These are phyloP conservation scores for Salisapilia sapeloensis DNA, from an alignment of 352 stramenopile genomes.

Conservation along the genomic window DNA sequence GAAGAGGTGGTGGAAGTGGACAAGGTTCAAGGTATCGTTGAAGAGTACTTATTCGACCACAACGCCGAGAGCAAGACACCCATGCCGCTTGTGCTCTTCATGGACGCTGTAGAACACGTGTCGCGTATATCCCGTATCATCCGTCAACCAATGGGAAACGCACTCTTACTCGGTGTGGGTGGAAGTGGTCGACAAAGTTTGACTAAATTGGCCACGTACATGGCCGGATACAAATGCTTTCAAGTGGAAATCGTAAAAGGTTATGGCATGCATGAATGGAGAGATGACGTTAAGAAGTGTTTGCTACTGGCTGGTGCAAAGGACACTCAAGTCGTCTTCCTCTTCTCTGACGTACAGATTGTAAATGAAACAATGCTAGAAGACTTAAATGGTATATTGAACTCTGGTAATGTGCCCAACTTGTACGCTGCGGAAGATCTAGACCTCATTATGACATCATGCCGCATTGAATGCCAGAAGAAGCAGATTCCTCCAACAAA, in stretches of 20 bases:
- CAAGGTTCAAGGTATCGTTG: slow-evolving; percentile 71
- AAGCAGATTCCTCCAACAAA: slow-evolving; percentile 84
- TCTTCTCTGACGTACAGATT: slow-evolving; percentile 91
- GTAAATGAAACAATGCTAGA: slow-evolving; percentile 92
- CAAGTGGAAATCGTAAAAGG: slow-evolving; percentile 93
- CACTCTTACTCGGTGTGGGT: slow-evolving; percentile 83
- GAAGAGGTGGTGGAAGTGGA: slow-evolving; percentile 77
- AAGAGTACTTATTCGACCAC: slow-evolving; percentile 83
- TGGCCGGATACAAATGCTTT: slow-evolving; percentile 86
- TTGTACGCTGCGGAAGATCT: slow-evolving; percentile 86
- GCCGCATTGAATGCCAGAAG: slow-evolving; percentile 85
- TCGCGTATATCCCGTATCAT: slow-evolving; percentile 70
- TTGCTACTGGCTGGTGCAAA: slow-evolving; percentile 82
- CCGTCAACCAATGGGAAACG: slow-evolving; percentile 77
- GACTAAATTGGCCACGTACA: slow-evolving; percentile 85
- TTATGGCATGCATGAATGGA: slow-evolving; percentile 86
- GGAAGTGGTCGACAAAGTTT: slow-evolving; percentile 86
- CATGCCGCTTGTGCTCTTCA: slow-evolving; percentile 82
- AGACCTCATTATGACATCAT: slow-evolving; percentile 82
- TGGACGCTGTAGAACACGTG: slow-evolving; percentile 78
- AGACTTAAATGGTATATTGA: slow-evolving; percentile 91
- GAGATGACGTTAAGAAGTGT: slow-evolving; percentile 87
- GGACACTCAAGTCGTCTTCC: slow-evolving; percentile 83
- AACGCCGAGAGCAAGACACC: slow-evolving; percentile 84
- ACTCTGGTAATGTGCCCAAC: slow-evolving; percentile 89